Conservation (phyloP, 257 asterid genomes). For the Handroanthus guayacan region DNA sequence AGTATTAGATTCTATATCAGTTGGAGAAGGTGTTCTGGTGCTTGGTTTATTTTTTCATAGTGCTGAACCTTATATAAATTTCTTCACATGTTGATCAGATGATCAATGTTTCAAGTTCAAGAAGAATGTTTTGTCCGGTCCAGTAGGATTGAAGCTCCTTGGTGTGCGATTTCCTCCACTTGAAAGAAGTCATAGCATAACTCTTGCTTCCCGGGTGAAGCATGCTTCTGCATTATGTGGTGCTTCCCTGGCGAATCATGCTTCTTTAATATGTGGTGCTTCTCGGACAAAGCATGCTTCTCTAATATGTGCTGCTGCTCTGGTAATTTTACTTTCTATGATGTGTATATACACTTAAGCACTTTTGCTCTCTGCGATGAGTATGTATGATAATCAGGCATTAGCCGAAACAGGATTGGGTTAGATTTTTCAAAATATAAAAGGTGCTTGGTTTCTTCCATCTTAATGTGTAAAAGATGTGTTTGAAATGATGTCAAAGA, state of each 20-base stretch:
- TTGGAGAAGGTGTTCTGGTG: neutral
- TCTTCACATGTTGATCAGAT: conserved; percentile 42
- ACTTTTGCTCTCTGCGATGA: conserved; percentile 7
- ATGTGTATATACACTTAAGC: neutral
- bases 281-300: conserved; percentile 46
- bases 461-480: too few species aligned
- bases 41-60: neutral
- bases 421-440: neutral
- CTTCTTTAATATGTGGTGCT: conserved; percentile 13
- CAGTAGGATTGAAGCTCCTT: conserved; percentile 46
- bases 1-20: neutral
- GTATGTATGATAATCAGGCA: conserved; percentile 1
- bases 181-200: conserved; percentile 30
- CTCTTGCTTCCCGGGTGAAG: conserved; percentile 34
- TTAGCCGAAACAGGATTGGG: neutral
- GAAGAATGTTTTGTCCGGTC: conserved; percentile 36
- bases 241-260: conserved; percentile 60
- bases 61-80: neutral
- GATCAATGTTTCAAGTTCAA: conserved; percentile 34
- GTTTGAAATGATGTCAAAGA: neutral
- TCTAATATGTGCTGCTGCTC: conserved; percentile 56
- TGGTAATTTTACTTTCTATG: conserved; percentile 49
- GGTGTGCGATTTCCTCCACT: conserved; percentile 42
- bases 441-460: neutral
- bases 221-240: conserved; percentile 53